Evolutionary conservation across 306 rosid species (phyloP).

Genomic region (Trifolium pratense): DNA sequence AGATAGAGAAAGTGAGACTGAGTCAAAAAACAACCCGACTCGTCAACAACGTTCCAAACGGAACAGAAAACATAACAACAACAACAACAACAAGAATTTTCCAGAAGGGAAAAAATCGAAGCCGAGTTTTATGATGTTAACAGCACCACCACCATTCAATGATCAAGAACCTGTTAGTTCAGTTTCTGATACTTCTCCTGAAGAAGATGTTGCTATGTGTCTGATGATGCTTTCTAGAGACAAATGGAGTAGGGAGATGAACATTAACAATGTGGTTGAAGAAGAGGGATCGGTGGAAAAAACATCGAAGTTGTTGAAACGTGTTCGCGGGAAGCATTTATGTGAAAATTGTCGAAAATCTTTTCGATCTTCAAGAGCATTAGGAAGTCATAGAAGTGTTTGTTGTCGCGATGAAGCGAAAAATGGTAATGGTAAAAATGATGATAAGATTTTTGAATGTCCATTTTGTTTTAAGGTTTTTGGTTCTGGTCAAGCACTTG

Average conservation of each 20-base stretch:
- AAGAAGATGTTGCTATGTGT: conserved; percentile 84
- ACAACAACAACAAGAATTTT: background rate
- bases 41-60: conserved; percentile 84
- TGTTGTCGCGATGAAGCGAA: conserved; percentile 39
- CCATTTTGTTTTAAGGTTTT: conserved; percentile 80
- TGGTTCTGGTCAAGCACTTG: conserved; percentile 95
- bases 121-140: conserved; percentile 37
- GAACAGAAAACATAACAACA: background rate
- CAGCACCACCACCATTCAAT: background rate
- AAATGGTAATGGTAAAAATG: conserved; percentile 10
- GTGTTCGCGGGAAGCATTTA: conserved; percentile 51
- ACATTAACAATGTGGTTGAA: background rate
- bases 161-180: conserved; percentile 70
- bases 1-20: conserved; percentile 90
- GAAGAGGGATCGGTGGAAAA: conserved; percentile 8
- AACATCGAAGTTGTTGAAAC: conserved; percentile 43
- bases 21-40: conserved; percentile 67
- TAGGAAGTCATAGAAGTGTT: conserved; percentile 61
- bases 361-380: conserved; percentile 79
- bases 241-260: conserved; percentile 50
- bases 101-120: background rate
- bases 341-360: conserved; percentile 61
- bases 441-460: conserved; percentile 65
- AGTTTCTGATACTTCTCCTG: conserved; percentile 70
- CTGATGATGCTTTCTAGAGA: conserved; percentile 88